phyloP scores from a whole-genome alignment of 1,284 basidiomycete genomes.

The Moesziomyces parantarcticus region DNA sequence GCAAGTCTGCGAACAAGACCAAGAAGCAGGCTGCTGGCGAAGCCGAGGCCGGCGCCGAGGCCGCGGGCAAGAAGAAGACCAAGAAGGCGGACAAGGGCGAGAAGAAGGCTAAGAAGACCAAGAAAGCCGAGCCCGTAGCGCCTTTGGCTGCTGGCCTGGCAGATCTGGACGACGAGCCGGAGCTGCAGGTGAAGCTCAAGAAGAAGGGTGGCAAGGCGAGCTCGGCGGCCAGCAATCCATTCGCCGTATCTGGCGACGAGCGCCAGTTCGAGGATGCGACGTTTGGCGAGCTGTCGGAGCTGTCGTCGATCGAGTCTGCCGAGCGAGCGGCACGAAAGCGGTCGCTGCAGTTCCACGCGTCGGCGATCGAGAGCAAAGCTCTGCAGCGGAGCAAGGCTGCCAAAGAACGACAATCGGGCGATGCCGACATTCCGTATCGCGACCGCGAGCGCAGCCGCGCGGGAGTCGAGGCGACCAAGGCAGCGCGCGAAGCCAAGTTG shows the following conservation, averaged over 20 bases:
- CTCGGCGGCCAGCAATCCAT: constrained; percentile 26
- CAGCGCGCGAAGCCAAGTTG: constrained; percentile 49
- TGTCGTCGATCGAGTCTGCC: constrained; percentile 53
- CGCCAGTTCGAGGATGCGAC: constrained; percentile 40
- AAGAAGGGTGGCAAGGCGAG: constrained; percentile 17
- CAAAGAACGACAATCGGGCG: constrained; percentile 57
- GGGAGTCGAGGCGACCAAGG: constrained; percentile 61
- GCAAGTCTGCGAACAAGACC: constrained; percentile 14
- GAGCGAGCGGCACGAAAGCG: constrained; percentile 59
- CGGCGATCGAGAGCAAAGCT: constrained; percentile 46
- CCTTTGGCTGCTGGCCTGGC: constrained; percentile 48
- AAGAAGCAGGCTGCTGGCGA: constrained; percentile 15
- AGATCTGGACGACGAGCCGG: constrained; percentile 41
- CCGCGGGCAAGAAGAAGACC: constrained; percentile 6
- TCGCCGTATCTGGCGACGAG: constrained; percentile 22
- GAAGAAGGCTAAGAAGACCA: constrained; percentile 21
- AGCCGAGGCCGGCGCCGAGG: constrained; percentile 12
- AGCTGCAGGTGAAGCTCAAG: constrained; percentile 42
- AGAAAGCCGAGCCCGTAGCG: constrained; percentile 30
- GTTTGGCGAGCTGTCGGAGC: constrained; percentile 59
- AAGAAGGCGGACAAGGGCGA: not conserved
- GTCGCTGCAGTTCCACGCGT: constrained; percentile 64
- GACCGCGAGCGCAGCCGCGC: constrained; percentile 60
- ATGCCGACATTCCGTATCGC: constrained; percentile 66
- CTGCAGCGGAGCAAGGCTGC: constrained; percentile 44